Conservation (phyloP, 768 basidiomycete species). For the Boletus tomentosulus region DNA sequence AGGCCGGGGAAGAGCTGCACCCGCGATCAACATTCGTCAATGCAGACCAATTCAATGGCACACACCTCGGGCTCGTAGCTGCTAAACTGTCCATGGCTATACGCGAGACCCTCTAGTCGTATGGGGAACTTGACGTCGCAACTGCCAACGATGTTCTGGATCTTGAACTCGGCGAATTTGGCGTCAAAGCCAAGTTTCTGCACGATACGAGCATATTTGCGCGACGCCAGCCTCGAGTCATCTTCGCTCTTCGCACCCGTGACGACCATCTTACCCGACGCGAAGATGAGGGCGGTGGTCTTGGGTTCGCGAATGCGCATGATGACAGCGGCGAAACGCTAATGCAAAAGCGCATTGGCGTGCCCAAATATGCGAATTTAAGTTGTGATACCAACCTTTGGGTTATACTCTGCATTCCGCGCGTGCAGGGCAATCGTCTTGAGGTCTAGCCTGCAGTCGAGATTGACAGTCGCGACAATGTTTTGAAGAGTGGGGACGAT, state of each 20-base stretch:
- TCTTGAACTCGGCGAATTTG: slow-evolving; percentile 99
- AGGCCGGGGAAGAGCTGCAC: slow-evolving; percentile 92
- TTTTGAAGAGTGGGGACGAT: slow-evolving; percentile 99
- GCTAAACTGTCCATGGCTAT: slow-evolving; percentile 96
- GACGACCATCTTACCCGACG: slow-evolving; percentile 99
- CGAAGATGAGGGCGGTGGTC: slow-evolving; percentile 98
- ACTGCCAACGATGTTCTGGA: slow-evolving; percentile 97
- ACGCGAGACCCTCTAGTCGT: slow-evolving; percentile 93
- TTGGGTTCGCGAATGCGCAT: slow-evolving; percentile 99
- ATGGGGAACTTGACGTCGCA: slow-evolving; percentile 99
- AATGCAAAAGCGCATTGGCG: slow-evolving; percentile 60
- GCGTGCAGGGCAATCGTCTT: slow-evolving; percentile 99
- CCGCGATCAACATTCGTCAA: not conserved
- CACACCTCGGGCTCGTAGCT: slow-evolving; percentile 95
- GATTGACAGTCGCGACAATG: slow-evolving; percentile 97
- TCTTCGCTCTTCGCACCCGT: slow-evolving; percentile 99
- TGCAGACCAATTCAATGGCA: slow-evolving; percentile 12
- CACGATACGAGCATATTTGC: slow-evolving; percentile 98
- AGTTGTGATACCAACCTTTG: slow-evolving; percentile 81
- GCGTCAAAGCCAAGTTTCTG: slow-evolving; percentile 99
- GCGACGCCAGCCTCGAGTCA: slow-evolving; percentile 92
- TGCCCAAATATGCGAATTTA: slow-evolving; percentile 36
- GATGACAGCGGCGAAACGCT: slow-evolving; percentile 99
- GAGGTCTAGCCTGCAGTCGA: slow-evolving; percentile 93
- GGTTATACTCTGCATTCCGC: slow-evolving; percentile 98